Conservation (phyloP, 352 stramenopile species). For the Phytophthora gonapodyides region DNA sequence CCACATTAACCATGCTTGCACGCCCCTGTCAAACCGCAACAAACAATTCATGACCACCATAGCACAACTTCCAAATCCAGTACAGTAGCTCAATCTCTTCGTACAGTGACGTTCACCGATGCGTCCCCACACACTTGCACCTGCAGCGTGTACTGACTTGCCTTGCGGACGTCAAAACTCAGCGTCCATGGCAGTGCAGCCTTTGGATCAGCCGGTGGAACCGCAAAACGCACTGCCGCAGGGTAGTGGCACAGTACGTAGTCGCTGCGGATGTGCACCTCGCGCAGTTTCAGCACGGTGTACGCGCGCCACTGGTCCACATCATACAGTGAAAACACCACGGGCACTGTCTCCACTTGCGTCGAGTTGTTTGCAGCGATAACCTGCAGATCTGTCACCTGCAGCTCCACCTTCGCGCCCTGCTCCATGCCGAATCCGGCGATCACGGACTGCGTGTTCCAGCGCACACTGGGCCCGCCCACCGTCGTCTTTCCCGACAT, state of each 20-base stretch:
- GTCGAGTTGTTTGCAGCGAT: not conserved
- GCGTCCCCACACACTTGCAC: conserved; percentile 57
- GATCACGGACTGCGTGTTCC: conserved; percentile 71
- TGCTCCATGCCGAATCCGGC: conserved; percentile 62
- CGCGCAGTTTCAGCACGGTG: conserved; percentile 58
- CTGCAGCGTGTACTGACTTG: conserved; percentile 68
- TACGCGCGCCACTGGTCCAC: conserved; percentile 67
- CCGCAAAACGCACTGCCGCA: conserved; percentile 47
- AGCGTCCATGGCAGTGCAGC: conserved; percentile 20
- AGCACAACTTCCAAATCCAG: not conserved
- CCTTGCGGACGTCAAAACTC: conserved; percentile 44
- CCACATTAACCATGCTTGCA: conserved; percentile 61
- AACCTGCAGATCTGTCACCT: conserved; percentile 32
- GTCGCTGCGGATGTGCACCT: conserved; percentile 58
- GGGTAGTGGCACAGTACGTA: conserved; percentile 68
- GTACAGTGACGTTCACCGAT: conserved; percentile 54
- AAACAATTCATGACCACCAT: not conserved
- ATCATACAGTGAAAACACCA: conserved; percentile 67
- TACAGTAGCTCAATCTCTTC: not conserved
- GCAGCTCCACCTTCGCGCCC: conserved; percentile 46
- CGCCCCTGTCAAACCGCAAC: conserved; percentile 24
- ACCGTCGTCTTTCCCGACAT: conserved; percentile 2
- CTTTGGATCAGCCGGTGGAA: conserved; percentile 26
- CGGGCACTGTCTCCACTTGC: conserved; percentile 30
- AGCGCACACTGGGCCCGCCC: conserved; percentile 37